These are phyloP conservation scores for Cicer bijugum DNA, from an alignment of 306 rosid genomes.

Conservation along the genomic window DNA sequence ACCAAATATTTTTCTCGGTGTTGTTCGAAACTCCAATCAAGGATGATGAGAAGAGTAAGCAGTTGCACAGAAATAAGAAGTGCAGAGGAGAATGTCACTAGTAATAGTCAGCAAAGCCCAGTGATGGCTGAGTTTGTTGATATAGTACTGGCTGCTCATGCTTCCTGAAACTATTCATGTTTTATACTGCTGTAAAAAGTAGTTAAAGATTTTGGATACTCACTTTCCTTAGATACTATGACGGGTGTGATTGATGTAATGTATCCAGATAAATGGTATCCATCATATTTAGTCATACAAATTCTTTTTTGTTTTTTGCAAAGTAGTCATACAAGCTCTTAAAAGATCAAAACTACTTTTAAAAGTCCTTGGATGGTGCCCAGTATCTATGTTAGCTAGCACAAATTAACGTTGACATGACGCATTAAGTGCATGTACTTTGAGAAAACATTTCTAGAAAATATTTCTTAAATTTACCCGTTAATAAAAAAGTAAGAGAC, in stretches of 20 bases:
- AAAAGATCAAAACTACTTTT: too few relatives aligned
- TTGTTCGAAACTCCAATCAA: background rate
- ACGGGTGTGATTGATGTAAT: background rate
- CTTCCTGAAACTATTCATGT: slow-evolving; percentile 16
- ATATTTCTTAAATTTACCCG: too few relatives aligned
- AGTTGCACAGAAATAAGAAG: slow-evolving; percentile 12
- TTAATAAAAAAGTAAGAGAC: too few relatives aligned
- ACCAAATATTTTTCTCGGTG: slow-evolving; percentile 18
- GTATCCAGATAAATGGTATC: background rate
- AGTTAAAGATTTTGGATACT: background rate
- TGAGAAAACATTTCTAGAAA: too few relatives aligned
- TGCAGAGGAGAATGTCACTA: slow-evolving; percentile 11
- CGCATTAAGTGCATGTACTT: too few relatives aligned
- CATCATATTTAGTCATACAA: background rate
- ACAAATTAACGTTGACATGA: too few relatives aligned
- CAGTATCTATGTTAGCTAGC: too few relatives aligned
- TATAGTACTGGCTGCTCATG: slow-evolving; percentile 27
- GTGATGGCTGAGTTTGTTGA: slow-evolving; percentile 34
- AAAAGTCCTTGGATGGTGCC: too few relatives aligned
- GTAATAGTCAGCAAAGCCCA: slow-evolving; percentile 28
- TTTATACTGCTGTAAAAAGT: slow-evolving; percentile 2
- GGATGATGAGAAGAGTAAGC: slow-evolving; percentile 19
- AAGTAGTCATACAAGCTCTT: too few relatives aligned
- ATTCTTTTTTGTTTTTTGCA: background rate
- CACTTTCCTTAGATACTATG: slow-evolving; percentile 3